These are phyloP conservation scores for Colletotrichum cuscutae DNA, from an alignment of 2,329 filamentous ascomycete genomes.

Conservation along the genomic window DNA sequence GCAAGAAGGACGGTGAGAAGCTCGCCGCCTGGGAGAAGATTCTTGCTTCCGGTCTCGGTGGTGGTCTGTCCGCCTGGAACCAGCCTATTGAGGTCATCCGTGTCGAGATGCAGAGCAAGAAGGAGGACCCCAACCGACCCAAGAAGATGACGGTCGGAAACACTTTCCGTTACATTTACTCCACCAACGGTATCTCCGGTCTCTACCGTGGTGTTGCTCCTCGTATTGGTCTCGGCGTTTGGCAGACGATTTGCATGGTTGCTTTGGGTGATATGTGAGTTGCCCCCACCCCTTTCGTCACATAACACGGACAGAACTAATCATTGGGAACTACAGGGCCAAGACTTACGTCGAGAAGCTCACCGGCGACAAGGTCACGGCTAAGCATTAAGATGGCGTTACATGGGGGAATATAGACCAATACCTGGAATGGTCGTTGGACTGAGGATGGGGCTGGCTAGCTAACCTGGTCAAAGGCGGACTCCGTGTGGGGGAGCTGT, in stretches of 20 bases:
- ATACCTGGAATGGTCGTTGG: constrained; percentile 29
- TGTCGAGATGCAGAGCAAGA: constrained; percentile 99
- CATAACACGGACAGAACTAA: constrained; percentile 37
- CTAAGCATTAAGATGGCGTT: constrained; percentile 71
- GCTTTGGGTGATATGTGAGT: constrained; percentile 96
- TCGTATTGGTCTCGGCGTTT: constrained; percentile 93
- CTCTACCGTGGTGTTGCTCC: constrained; percentile 96
- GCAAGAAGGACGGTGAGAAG: constrained; percentile 84
- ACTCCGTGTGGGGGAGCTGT: constrained; percentile 19
- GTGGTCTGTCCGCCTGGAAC: constrained; percentile 97
- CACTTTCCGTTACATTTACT: constrained; percentile 88
- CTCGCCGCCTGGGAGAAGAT: constrained; percentile 88
- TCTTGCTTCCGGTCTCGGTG: constrained; percentile 84
- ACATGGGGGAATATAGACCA: constrained; percentile 34
- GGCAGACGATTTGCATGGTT: constrained; percentile 99
- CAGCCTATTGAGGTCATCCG: constrained; percentile 99
- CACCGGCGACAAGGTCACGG: constrained; percentile 71
- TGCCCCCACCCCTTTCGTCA: constrained; percentile 9
- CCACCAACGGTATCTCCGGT: constrained; percentile 86
- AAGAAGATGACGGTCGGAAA: constrained; percentile 99
- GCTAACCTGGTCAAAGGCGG: constrained; percentile 1
- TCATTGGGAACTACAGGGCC: constrained; percentile 57
- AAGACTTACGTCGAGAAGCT: constrained; percentile 75
- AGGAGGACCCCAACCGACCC: constrained; percentile 94
- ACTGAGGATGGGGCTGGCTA: constrained; percentile 6